Evolutionary conservation across 768 basidiomycete genomes (phyloP).

Genomic region (Leucosporidium creatinivorum): DNA sequence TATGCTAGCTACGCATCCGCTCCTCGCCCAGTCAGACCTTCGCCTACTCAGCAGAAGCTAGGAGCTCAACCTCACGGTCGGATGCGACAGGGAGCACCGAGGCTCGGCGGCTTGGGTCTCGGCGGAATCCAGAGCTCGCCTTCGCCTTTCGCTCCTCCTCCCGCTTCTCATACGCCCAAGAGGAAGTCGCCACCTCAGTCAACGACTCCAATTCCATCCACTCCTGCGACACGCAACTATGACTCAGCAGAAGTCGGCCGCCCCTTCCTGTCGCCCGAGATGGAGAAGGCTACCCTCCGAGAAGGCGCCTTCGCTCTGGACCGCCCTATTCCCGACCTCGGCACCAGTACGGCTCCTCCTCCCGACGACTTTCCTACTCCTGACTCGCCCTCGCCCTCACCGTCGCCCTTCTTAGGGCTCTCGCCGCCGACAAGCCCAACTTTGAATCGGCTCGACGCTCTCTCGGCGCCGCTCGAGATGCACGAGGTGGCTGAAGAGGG

Average conservation of each 20-base stretch:
- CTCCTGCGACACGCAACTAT: not conserved
- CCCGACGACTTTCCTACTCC: too few species aligned
- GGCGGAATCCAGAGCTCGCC: constrained; percentile 6
- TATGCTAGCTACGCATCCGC: too few species aligned
- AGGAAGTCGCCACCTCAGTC: not conserved
- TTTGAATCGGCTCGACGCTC: too few species aligned
- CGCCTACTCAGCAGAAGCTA: not conserved
- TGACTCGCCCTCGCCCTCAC: too few species aligned
- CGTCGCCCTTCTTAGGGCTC: too few species aligned
- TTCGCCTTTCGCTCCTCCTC: not conserved
- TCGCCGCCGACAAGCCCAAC: too few species aligned
- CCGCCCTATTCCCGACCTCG: not conserved
- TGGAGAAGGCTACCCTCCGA: constrained; percentile 5
- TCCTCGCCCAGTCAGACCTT: constrained; percentile 1
- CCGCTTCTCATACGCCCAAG: not conserved
- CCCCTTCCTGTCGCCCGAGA: constrained; percentile 24
- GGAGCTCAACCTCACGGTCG: not conserved
- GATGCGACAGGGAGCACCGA: constrained; percentile 17
- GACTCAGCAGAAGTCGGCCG: not conserved
- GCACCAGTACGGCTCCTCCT: not conserved
- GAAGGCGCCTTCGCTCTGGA: constrained; percentile 19
- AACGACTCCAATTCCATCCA: not conserved
- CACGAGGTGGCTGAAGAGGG: too few species aligned
- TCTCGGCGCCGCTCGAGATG: too few species aligned
- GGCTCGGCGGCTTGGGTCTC: constrained; percentile 18